phyloP scores from a whole-genome alignment of 371 early-diverging fungal species.

The Coemansia sp. region DNA sequence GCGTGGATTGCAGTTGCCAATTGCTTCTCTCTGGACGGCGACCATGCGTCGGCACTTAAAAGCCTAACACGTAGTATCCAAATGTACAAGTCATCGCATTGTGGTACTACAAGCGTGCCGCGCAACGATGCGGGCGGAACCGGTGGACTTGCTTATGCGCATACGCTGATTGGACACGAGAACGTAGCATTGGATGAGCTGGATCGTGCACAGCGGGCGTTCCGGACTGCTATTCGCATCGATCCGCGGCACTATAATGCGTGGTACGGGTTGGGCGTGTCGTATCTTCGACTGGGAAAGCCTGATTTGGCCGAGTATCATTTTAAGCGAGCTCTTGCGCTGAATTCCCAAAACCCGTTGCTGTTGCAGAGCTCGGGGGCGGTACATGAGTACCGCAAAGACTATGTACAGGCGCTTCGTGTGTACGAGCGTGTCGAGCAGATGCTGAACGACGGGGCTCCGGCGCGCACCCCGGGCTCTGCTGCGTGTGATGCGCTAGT shows the following conservation, averaged over 20 bases:
- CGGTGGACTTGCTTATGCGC: slow-evolving; percentile 62
- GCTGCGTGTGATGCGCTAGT: slow-evolving; percentile 9
- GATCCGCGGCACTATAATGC: slow-evolving; percentile 77
- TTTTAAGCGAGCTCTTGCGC: slow-evolving; percentile 61
- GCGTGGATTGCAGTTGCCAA: slow-evolving; percentile 80
- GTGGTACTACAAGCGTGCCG: slow-evolving; percentile 18
- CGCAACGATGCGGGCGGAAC: slow-evolving; percentile 38
- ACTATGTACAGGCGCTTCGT: slow-evolving; percentile 25
- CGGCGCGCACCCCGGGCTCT: not conserved
- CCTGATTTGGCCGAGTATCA: slow-evolving; percentile 64
- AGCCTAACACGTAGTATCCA: slow-evolving; percentile 75
- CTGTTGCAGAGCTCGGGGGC: slow-evolving; percentile 63
- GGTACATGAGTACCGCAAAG: slow-evolving; percentile 51
- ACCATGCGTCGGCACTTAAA: slow-evolving; percentile 70
- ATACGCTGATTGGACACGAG: slow-evolving; percentile 82
- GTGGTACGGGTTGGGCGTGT: slow-evolving; percentile 73
- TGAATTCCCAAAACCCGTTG: slow-evolving; percentile 64
- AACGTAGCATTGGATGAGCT: slow-evolving; percentile 68
- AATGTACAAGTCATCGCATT: slow-evolving; percentile 51
- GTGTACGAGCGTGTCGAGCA: slow-evolving; percentile 44
- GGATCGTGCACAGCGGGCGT: slow-evolving; percentile 68
- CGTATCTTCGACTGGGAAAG: slow-evolving; percentile 67
- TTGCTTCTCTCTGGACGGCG: slow-evolving; percentile 67
- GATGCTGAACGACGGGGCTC: slow-evolving; percentile 2
- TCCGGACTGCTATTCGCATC: slow-evolving; percentile 66